Evolutionary conservation across 2,329 filamentous ascomycete genomes (phyloP).

Genomic region (Arthrinium puccinioides): DNA sequence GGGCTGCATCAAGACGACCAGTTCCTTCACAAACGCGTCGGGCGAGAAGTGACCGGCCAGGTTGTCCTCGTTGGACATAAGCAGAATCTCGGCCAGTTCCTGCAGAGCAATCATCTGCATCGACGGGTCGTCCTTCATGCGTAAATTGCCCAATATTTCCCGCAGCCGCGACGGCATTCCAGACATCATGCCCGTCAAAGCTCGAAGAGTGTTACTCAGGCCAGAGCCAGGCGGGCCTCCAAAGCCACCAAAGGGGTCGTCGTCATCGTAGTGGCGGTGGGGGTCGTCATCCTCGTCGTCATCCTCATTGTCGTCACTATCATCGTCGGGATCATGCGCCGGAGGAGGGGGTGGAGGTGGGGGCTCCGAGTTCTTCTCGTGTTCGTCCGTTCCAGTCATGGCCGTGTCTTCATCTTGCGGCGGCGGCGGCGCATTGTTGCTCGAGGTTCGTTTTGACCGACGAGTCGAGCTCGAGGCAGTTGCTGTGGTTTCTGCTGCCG

Average conservation of each 20-base stretch:
- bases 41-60: conserved; percentile 91
- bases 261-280: conserved; percentile 57
- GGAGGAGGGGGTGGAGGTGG: conserved; percentile 36
- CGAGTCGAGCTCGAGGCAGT: conserved; percentile 30
- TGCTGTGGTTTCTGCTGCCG: conserved; percentile 25
- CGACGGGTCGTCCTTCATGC: conserved; percentile 77
- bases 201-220: conserved; percentile 74
- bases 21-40: conserved; percentile 90
- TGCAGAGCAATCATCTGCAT: conserved; percentile 87
- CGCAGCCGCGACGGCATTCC: conserved; percentile 74
- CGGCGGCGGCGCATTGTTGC: conserved; percentile 30
- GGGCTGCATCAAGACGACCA: conserved; percentile 86
- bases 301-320: conserved; percentile 35
- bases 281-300: conserved; percentile 51
- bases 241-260: conserved; percentile 58
- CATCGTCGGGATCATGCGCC: conserved; percentile 30
- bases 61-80: conserved; percentile 95
- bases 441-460: conserved; percentile 45
- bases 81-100: conserved; percentile 84
- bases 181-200: conserved; percentile 86
- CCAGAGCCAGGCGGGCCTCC: conserved; percentile 58
- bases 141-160: conserved; percentile 67
- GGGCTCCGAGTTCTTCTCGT: conserved; percentile 31
- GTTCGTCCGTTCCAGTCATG: conserved; percentile 64
- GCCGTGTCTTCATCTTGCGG: conserved; percentile 53